A percentile compares a stretch with the other conserved stretches of the same genome.
phyloP scores from a whole-genome alignment of 202 grass and related monocot species.

The Bolboschoenoplectus hybrid region DNA sequence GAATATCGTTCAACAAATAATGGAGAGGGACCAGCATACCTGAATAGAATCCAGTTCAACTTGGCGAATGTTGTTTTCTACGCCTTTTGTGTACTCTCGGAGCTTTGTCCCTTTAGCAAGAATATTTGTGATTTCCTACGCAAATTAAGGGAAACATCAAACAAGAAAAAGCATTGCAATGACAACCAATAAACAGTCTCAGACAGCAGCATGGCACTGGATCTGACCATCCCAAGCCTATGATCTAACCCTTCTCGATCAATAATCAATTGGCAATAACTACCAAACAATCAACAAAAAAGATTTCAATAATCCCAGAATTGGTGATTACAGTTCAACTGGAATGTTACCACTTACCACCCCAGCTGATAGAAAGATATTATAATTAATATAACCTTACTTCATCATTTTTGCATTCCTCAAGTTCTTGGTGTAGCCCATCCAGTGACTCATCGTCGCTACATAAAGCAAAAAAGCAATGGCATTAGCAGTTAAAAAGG shows the following conservation, averaged over 20 bases:
- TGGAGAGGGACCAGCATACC: slow-evolving; percentile 46
- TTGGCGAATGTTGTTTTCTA: slow-evolving; percentile 89
- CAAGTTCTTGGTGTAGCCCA: slow-evolving; percentile 80
- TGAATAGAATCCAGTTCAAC: slow-evolving; percentile 96
- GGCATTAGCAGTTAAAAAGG: background rate
- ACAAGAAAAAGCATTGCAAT: slow-evolving; percentile 4
- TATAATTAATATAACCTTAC: slow-evolving; percentile 42
- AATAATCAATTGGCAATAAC: background rate
- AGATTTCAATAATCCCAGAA: background rate
- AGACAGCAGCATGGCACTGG: background rate
- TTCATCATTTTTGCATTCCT: slow-evolving; percentile 87
- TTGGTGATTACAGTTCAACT: background rate
- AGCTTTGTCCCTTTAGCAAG: slow-evolving; percentile 91
- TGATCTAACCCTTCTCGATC: background rate
- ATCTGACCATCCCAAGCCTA: background rate
- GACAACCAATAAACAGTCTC: background rate
- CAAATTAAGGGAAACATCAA: slow-evolving; percentile 15
- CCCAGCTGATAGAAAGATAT: background rate
- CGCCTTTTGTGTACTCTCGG: slow-evolving; percentile 94
- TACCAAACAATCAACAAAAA: background rate
- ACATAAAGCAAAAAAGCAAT: background rate
- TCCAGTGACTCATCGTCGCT: slow-evolving; percentile 88
- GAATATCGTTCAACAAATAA: background rate
- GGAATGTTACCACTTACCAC: background rate
- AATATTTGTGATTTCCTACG: slow-evolving; percentile 89